phyloP scores from a whole-genome alignment of 148 eudicot species.

The Silene uniflora region DNA sequence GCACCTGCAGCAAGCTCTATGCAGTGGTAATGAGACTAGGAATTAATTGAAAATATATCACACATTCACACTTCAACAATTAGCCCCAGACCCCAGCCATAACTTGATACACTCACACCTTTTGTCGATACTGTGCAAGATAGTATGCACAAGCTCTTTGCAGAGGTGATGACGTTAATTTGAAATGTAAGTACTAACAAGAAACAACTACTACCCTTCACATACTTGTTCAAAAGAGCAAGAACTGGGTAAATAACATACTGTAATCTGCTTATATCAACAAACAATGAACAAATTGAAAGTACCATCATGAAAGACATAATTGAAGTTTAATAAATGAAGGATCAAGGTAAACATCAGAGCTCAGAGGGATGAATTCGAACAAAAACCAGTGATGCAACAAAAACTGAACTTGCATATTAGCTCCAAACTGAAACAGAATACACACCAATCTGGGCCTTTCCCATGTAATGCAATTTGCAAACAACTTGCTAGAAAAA shows the following conservation, averaged over 20 bases:
- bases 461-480: background rate
- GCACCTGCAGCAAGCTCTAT: background rate
- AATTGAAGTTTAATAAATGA: background rate
- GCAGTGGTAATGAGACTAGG: background rate
- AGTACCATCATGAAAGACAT: background rate
- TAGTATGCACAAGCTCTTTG: background rate
- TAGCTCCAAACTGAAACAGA: background rate
- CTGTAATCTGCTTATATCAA: background rate
- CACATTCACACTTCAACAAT: background rate
- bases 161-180: background rate
- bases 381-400: conserved; percentile 4
- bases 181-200: background rate
- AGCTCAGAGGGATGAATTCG: background rate
- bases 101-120: background rate
- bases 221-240: background rate
- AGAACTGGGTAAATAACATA: background rate
- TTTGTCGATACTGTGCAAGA: background rate
- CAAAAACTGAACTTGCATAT: background rate
- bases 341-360: background rate
- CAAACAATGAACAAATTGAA: background rate
- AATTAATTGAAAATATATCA: background rate
- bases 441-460: background rate
- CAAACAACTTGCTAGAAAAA: background rate
- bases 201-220: background rate
- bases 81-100: background rate